A percentile compares a stretch with the other conserved stretches of the same genome.
Evolutionary conservation across 2,329 filamentous ascomycete species (phyloP).

Genomic region (Penicillium sp.): DNA sequence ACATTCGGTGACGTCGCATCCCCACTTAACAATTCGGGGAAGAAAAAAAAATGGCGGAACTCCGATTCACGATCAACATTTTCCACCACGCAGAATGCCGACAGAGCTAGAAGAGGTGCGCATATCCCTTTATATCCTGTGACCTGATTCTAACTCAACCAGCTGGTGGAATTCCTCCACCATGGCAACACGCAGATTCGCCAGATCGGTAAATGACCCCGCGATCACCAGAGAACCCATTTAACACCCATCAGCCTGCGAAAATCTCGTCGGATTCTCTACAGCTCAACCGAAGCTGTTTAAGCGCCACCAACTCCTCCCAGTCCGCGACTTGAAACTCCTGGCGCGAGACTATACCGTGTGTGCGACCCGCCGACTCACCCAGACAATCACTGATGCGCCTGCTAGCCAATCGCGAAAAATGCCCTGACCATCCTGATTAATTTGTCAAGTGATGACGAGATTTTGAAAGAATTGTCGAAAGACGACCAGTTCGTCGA

Average conservation of each 20-base stretch:
- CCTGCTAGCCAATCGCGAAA: constrained; percentile 71
- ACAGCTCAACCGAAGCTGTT: constrained; percentile 73
- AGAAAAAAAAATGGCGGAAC: too few relatives aligned
- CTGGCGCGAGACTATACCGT: constrained; percentile 78
- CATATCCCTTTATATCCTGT: background rate
- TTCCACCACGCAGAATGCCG: constrained; percentile 51
- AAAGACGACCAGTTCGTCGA: constrained; percentile 78
- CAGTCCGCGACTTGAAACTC: constrained; percentile 81
- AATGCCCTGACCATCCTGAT: constrained; percentile 74
- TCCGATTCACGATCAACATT: too few relatives aligned
- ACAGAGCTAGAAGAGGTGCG: constrained; percentile 69
- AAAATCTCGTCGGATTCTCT: constrained; percentile 79
- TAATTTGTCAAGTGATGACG: constrained; percentile 77
- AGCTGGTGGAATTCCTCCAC: constrained; percentile 77
- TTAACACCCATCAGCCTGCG: constrained; percentile 55
- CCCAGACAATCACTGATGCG: constrained; percentile 6
- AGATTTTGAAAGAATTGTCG: constrained; percentile 66
- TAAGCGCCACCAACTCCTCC: constrained; percentile 70
- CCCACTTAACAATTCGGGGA: too few relatives aligned
- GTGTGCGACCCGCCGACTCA: constrained; percentile 31
- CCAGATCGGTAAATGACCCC: constrained; percentile 56
- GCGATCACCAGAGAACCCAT: background rate
- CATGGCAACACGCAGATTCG: constrained; percentile 88
- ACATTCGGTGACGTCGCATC: too few relatives aligned
- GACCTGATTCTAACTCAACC: background rate